Base-by-base conservation (phyloP, 108 stramenopile species). In the Skeletonema marinoi region DNA sequence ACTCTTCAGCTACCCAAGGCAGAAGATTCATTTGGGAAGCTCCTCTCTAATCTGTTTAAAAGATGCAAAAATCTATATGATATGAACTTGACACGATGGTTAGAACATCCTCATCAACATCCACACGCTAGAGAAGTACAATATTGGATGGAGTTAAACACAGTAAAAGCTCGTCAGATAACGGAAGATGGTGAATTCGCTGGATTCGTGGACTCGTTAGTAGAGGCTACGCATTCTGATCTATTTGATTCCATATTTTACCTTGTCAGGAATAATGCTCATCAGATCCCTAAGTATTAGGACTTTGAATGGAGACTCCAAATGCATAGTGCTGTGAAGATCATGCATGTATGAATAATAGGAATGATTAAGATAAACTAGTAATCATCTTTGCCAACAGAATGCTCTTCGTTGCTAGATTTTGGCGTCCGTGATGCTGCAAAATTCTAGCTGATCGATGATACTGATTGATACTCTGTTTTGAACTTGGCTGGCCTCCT, bases 21-120 rank as follows among this genome's bases (percentile, higher is more conserved):
- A 9, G 54, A 56, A 56, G 54, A 56, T 56, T 56, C 54, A 16
- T 56, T 56, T 56, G 54, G 54, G 54, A 56, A 56, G 54, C 54
- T 56, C 25, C 54, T 56, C 25, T 56, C 54, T 56, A 5, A 25
- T 56, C 54, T 56, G 21, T 56, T 56, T 25, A 56, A 56, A n/a
- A 25, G 25, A 17, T 56, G 54, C 54, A 56, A 56, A 25, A 56
- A 56, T 25, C 54, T 56, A 25, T 56, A 56, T 56, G 54, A 56
- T 56, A 56, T 56, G 54, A 56, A 56, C 54, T 56, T 56, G 54
- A 56, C 54, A 29, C 54, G 54, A 9, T 56, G 54, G 54, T 25
- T 56, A 25, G 54, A 56, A n/a, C 54, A 56, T 56, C 54, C 54
- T 7, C 54, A 56, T 56, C 54, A 56, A 29, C 54, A 56, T 25